Evolutionary conservation across 148 eudicot genomes (phyloP), one percentile per base, ranked within the genome.

Genomic region (Limonium bicolor): DNA sequence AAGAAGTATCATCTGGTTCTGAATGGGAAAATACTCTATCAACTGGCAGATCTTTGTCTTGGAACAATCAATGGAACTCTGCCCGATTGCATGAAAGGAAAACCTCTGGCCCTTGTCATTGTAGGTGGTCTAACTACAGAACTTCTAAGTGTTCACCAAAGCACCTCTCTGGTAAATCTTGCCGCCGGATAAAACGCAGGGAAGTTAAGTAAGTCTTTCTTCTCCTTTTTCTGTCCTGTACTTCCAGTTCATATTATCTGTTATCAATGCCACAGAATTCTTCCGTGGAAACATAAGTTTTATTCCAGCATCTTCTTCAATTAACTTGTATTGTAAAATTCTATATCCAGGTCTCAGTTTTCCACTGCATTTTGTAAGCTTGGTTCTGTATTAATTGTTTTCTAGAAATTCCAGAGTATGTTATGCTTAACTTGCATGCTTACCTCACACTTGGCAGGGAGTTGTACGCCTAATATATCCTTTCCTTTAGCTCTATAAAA

Each of bases 151-250:
- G 77, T 51, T 54, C 66, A 39, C 74, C 73, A n/a, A 67, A 74
- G 27, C 80, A 64, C 27, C 66, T 68, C 22, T 48, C 52, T 45
- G 94, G 81, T 14, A 83, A 77, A 74, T 88, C 94, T 53, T 88
- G 96, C 39, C 86, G 96, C 31, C 78, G 65, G 43, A 67, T 72
- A 60, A 60, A 63, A 41, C 71, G 45, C 50, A 69, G 64, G 32
- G 73, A 75, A 50, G 58, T 59, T 19, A 71, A 69, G 87, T 74
- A 19, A 48, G 55, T 41, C 51, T 50, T 28, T 20, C 34, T 23
- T 21, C 8, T 50, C 14, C 8, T 16, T 29, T 27, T 25, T 48
- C 51, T 17, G 30, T 3, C 35, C 23, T 16, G 21, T 19, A 15
- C 30, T 13, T 18, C 19, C 4, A n/a, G 28, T 31, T 21, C 39